Evolutionary conservation across 345 rosid genomes (phyloP), one percentile per base, ranked within the genome.

Genomic region (Eucalyptus erythrocorys): DNA sequence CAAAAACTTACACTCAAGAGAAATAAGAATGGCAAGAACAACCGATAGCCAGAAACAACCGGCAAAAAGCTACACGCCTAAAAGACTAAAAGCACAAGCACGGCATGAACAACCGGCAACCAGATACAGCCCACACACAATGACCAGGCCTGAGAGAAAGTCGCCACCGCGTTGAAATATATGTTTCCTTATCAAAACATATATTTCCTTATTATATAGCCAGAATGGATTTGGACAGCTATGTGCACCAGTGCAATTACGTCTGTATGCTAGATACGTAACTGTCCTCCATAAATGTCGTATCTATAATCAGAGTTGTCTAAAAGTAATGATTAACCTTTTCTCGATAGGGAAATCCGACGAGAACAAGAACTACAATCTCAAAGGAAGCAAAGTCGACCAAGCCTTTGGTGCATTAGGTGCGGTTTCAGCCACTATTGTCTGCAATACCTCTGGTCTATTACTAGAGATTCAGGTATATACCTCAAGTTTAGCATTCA

Each of bases 391-490:
- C 76, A 30, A 86, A 59, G 82, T 47, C 22, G 86, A 66, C 48
- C 86, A 88, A 86, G 48, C 90, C 50, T 91, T 89, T 80, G 85
- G 89, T 82, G 88, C 90, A 13, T 66, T 91, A 17, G 91, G 91
- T 50, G 92, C 92, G 11, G 85, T 91, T 87, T 48, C 92, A 5
- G 90, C 90, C 88, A 49, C 89, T 8, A 27, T 90, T 34, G 66
- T 90, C 45, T 76, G 87, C 91, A 88, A 89, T 88, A 85, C 92
- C 49, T 82, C 90, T 3, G 93, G 93, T 13, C 80, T 92, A 88
- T 84, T 92, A 30, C 91, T 90, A 10, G 93, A 92, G 80, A 91
- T 90, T 11, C 93, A 91, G 91, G 93, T 89, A 19, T 37, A 40
- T 4, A 17, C 27, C 48, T 16, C 22, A 37, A 76, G 47, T 21